Evolutionary conservation across 163 green algal genomes (phyloP), one percentile per base, ranked within the genome.

Genomic region (Scenedesmus sp.): DNA sequence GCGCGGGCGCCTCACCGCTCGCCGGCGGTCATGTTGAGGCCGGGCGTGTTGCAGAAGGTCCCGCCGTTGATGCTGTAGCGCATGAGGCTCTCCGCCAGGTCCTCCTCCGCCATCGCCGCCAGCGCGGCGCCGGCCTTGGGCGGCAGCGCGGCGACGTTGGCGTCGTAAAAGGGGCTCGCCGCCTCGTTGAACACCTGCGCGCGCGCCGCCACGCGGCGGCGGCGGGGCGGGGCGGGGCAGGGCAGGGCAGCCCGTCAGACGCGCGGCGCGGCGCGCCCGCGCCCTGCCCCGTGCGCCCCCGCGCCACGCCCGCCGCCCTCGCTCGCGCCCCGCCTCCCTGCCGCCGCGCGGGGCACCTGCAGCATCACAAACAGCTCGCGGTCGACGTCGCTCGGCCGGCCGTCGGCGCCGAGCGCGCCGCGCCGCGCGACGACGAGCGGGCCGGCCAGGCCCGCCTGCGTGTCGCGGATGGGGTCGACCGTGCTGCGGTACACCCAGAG

Each of bases 21-120:
- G 29, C 89, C 87, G 13, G 82, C 62, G 0, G 14, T 77, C 47
- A 87, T 78, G 36, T 78, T 79, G 0, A 95, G 31, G 4, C 39
- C 31, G 0, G 83, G 86, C 62, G 84, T 51, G 86, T 93, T 96
- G 91, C 92, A 95, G 87, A 87, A 96, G 17, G 91, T 70, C 78
- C 63, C 89, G 70, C 92, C 91, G 78, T 96, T 94, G 78, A 95
- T 86, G 28, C 39, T 57, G 76, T 92, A 87, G 84, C 86, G 93
- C 26, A 90, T 83, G 70, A 89, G 88, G 60, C 65, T 56, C 70
- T 92, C 82, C 56, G 83, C 62, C 51, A 87, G 62, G n/a, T 77
- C 65, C 2, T 54, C 69, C 64, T 80, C 60, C 57, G 18, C 24
- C 50, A 83, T 13, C 56, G 73, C 75, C 2, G 54, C 53, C 36